phyloP scores from a whole-genome alignment of 2,329 filamentous ascomycete genomes.

The Fusarium tricinctum region DNA sequence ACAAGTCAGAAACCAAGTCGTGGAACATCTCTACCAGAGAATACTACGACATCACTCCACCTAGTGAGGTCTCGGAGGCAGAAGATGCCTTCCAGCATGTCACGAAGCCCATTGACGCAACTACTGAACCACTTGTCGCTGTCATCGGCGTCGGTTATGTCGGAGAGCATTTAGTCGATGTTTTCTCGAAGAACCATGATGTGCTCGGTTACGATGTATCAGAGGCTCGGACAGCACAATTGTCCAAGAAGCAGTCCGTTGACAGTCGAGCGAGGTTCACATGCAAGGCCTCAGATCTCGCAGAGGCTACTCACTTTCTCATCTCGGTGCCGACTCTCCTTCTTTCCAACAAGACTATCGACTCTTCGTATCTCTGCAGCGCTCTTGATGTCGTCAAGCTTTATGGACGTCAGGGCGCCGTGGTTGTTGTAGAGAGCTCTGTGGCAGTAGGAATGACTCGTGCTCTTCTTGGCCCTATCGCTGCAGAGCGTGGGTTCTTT shows the following conservation, averaged over 20 bases:
- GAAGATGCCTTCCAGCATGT: conserved; percentile 35
- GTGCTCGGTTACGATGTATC: conserved; percentile 66
- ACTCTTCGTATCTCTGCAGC: conserved; percentile 61
- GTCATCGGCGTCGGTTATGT: conserved; percentile 68
- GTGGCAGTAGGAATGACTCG: conserved; percentile 69
- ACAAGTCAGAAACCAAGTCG: conserved; percentile 38
- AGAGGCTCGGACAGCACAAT: conserved; percentile 53
- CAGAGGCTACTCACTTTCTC: conserved; percentile 64
- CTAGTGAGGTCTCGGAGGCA: conserved; percentile 51
- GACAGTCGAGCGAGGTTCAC: conserved; percentile 56
- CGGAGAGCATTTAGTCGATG: conserved; percentile 62
- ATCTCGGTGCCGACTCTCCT: conserved; percentile 68
- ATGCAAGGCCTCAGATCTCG: conserved; percentile 55
- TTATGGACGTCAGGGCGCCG: conserved; percentile 60
- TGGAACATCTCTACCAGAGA: conserved; percentile 43
- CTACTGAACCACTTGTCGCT: conserved; percentile 57
- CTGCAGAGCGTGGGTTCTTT: conserved; percentile 57
- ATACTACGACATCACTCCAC: conserved; percentile 56
- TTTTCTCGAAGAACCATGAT: conserved; percentile 58
- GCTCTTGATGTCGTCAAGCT: conserved; percentile 59
- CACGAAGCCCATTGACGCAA: conserved; percentile 24
- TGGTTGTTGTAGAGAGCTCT: conserved; percentile 67
- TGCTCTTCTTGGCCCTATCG: conserved; percentile 62
- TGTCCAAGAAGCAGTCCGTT: conserved; percentile 50
- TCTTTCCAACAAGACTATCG: conserved; percentile 61